These are phyloP conservation scores for Calendula officinalis DNA, from an alignment of 129 eudicot species.

Conservation along the genomic window DNA sequence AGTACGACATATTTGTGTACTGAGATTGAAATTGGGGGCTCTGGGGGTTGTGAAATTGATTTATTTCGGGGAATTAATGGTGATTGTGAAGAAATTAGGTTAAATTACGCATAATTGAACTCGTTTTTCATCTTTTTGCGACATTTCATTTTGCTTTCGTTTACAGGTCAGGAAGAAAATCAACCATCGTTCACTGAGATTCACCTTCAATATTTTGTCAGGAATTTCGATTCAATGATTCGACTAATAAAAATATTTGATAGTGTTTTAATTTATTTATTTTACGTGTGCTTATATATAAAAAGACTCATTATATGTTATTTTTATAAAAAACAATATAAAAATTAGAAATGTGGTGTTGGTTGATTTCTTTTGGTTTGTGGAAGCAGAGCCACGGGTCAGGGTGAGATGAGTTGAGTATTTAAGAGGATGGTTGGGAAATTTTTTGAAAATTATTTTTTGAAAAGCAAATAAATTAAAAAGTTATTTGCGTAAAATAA, in stretches of 20 bases:
- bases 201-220: neutral
- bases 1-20: conserved; percentile 24
- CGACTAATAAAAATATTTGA: neutral
- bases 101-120: neutral
- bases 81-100: conserved; percentile 19
- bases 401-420: no score
- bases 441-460: no score
- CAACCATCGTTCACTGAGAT: neutral
- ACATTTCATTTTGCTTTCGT: neutral
- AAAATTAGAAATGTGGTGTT: no score
- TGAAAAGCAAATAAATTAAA: no score
- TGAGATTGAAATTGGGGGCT: conserved; percentile 3
- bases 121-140: conserved; percentile 8
- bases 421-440: no score
- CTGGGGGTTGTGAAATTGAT: conserved; percentile 9
- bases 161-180: neutral
- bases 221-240: neutral
- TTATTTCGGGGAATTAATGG: neutral
- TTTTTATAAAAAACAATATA: no score
- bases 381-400: no score
- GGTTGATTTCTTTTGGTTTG: no score
- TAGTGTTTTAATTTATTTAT: no score
- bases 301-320: no score
- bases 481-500: no score
- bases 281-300: no score